A percentile compares a stretch with the other conserved stretches of the same genome.
These are phyloP conservation scores for Canavalia gladiata DNA, from an alignment of 306 rosid species.

Conservation along the genomic window DNA sequence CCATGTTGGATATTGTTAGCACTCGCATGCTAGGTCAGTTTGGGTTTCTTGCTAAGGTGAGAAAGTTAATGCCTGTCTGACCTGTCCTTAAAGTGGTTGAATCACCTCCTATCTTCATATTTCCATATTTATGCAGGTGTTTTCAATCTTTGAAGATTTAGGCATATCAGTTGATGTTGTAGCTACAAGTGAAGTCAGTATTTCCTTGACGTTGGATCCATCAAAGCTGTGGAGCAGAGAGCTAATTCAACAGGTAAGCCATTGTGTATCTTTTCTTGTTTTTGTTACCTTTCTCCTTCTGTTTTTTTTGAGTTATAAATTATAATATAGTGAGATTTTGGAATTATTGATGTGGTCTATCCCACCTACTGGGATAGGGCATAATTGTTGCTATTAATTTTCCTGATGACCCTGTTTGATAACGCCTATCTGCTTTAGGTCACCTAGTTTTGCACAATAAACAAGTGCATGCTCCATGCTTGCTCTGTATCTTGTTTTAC, in stretches of 20 bases:
- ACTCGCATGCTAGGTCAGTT: constrained; percentile 97
- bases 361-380: not conserved
- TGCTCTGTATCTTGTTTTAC: not conserved
- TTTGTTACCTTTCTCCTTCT: constrained; percentile 40
- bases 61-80: constrained; percentile 42
- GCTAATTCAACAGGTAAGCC: constrained; percentile 82
- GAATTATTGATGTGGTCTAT: not conserved
- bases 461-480: constrained; percentile 13
- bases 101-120: constrained; percentile 30
- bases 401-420: not conserved
- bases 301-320: constrained; percentile 18
- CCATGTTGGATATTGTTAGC: constrained; percentile 97
- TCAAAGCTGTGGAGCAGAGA: constrained; percentile 94
- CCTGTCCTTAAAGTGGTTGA: constrained; percentile 22
- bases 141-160: constrained; percentile 85
- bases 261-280: constrained; percentile 30
- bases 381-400: not conserved
- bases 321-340: constrained; percentile 9
- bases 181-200: constrained; percentile 91
- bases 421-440: not conserved
- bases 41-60: constrained; percentile 97
- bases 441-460: constrained; percentile 23
- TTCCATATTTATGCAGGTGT: constrained; percentile 66
- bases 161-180: constrained; percentile 90
- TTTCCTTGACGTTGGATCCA: constrained; percentile 90